Conservation (phyloP, 805 yeast genomes). For the Nadsonia fulvescens region DNA sequence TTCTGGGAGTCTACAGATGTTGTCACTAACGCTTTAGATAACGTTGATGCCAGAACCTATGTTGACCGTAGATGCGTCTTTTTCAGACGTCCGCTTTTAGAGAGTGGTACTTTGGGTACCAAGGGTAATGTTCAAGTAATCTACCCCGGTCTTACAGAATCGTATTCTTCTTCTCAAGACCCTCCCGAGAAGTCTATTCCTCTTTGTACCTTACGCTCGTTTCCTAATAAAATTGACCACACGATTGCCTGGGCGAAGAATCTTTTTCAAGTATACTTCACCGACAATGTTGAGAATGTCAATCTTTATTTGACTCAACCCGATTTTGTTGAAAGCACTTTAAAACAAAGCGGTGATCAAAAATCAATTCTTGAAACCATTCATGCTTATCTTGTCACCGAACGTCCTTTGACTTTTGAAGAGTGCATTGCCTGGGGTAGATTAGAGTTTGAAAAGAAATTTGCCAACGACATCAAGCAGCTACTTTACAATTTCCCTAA, state of each 20-base stretch:
- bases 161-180: constrained; percentile 90
- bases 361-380: constrained; percentile 75
- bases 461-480: constrained; percentile 73
- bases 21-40: constrained; percentile 93
- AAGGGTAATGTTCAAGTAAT: constrained; percentile 97
- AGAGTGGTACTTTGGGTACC: constrained; percentile 95
- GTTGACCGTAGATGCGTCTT: constrained; percentile 95
- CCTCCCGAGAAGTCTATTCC: constrained; percentile 98
- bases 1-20: constrained; percentile 78
- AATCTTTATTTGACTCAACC: constrained; percentile 83
- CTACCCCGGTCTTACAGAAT: constrained; percentile 84
- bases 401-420: constrained; percentile 78
- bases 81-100: constrained; percentile 76
- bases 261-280: constrained; percentile 78
- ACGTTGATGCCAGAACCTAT: constrained; percentile 93
- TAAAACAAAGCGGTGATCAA: constrained; percentile 85
- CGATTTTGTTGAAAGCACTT: constrained; percentile 74
- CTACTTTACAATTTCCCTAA: constrained; percentile 85
- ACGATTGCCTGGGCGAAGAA: constrained; percentile 99
- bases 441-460: constrained; percentile 69
- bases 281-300: constrained; percentile 84
- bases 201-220: constrained; percentile 86
- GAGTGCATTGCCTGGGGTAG: constrained; percentile 96
- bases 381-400: constrained; percentile 42
- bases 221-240: constrained; percentile 96